Base-by-base conservation (phyloP, 371 early-diverging fungal genomes). In the Thermomucor indicae-seudaticae region DNA sequence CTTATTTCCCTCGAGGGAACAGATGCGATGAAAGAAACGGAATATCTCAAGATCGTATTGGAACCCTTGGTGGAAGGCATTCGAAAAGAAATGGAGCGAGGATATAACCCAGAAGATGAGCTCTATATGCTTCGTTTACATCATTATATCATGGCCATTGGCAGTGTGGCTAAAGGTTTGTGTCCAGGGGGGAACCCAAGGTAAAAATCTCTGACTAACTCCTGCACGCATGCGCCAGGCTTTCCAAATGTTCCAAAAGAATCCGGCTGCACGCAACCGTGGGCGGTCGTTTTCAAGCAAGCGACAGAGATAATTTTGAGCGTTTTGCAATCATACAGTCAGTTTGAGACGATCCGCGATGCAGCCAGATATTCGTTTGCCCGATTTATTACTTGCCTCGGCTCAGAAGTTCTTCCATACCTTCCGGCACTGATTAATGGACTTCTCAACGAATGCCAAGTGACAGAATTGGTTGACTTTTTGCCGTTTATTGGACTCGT, bases 111-210 rank as follows among this genome's bases (percentile, higher is more conserved):
- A 30, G 77, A 88, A 47, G 85, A 89, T 60, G 78, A 86, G 45
- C 68, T 83, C 32, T 78, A 83, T 53, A 70, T 84, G 32, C 66
- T 86, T 14, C 90, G 92, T 42, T 60, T 93, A 37, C 86, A 89
- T 60, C 94, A 93, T 66, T 79, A 87, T 24, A 77, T 96, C 31
- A 84, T 84, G 62, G 92, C 96, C 1, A 79, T 95, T 32, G 97
- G 96, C 35, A 85, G 88, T 47, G 79, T 95, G 17, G 83, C 85
- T 25, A 93, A 93, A 70, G 92, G 85, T 83, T 65, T 45, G 22
- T 10, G 19, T 35, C n/a, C n/a, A 19, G 16, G 25, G 30, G 32
- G 28, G 8, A 31, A 16, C 24, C 16, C 10, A 20, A 28, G 12
- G 25, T 16, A 17, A 5, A 23, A 32, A 16, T 20, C 30, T 14